phyloP scores from a whole-genome alignment of 768 basidiomycete species.

The Amanita pseudoporphyria region DNA sequence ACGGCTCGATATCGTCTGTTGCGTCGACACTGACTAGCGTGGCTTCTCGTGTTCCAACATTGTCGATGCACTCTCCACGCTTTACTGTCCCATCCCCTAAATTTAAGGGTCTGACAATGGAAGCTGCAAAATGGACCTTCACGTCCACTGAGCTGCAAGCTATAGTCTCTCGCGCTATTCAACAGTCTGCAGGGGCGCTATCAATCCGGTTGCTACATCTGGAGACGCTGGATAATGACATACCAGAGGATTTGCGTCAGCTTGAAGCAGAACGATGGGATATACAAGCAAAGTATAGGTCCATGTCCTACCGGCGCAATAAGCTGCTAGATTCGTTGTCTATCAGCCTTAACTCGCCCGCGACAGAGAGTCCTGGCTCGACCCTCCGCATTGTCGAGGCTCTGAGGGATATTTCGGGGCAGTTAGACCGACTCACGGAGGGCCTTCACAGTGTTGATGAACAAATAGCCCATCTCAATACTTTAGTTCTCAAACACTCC shows the following conservation, averaged over 20 bases:
- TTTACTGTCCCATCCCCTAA: slow-evolving; percentile 50
- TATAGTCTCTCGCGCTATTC: slow-evolving; percentile 68
- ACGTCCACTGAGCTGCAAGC: slow-evolving; percentile 61
- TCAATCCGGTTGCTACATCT: slow-evolving; percentile 60
- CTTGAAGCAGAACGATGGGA: slow-evolving; percentile 53
- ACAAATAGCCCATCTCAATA: slow-evolving; percentile 54
- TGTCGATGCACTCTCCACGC: slow-evolving; percentile 28
- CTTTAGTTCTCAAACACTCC: slow-evolving; percentile 57
- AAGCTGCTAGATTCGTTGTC: slow-evolving; percentile 41
- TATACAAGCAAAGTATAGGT: slow-evolving; percentile 54
- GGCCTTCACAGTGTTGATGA: slow-evolving; percentile 55
- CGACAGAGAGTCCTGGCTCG: slow-evolving; percentile 24
- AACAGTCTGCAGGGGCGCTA: slow-evolving; percentile 59
- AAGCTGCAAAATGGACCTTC: slow-evolving; percentile 82
- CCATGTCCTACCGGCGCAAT: slow-evolving; percentile 42
- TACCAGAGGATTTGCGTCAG: slow-evolving; percentile 53
- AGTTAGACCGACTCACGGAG: slow-evolving; percentile 54
- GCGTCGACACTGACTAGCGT: slow-evolving; percentile 11
- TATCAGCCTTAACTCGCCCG: slow-evolving; percentile 21
- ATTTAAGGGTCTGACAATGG: slow-evolving; percentile 70
- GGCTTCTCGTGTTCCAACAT: background rate
- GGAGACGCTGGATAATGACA: slow-evolving; percentile 52
- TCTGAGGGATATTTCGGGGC: slow-evolving; percentile 41
- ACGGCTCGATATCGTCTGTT: slow-evolving; percentile 38
- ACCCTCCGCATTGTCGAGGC: slow-evolving; percentile 46